Base-by-base conservation (phyloP, 2,329 filamentous ascomycete species). In the Botryotinia convoluta region DNA sequence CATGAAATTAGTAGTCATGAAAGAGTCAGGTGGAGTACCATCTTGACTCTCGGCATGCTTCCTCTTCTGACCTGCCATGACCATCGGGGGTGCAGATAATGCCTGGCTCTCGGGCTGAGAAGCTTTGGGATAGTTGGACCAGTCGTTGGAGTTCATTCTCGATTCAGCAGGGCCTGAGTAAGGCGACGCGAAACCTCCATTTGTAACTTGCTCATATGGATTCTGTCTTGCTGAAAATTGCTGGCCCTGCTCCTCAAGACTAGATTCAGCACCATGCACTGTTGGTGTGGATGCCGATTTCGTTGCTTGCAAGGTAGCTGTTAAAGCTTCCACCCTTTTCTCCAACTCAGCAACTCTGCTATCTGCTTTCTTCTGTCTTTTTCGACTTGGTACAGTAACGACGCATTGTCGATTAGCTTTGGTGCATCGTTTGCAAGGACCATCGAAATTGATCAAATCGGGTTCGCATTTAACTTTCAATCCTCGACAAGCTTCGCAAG, bases 311-410 rank as follows among this genome's bases (percentile, higher is more conserved):
- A 85, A 77, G 69, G 79, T 79, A 32, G 81, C 81, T 44, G 83
- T 80, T 79, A 85, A 81, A 0, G 81, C 80, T 70, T 82, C 79
- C 75, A 85, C 83, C 75, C 84, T 83, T 75, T 82, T 81, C 78
- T 85, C 84, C 67, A 85, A 77, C 74, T 85, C 83, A 54, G 83
- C 82, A 6, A 85, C 83, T 39, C 84, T 76, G 54, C 82, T 84
- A 69, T 85, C 84, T 12, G 84, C 84, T 74, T 84, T 81, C 77
- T 84, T 84, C 68, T 84, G 81, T 73, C 83, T 81, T 76, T 84
- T 84, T 32, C 83, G 81, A 79, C 81, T 83, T 29, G 83, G 78
- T 8, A 79, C 79, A 57, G 82, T 83, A 71, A 83, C 81, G 35
- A 84, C 76, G 68, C 84, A 85, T 68, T 79, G 77, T 18, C 82